Percentiles rank a stretch among this genome's conserved stretches.
Conservation (phyloP, 441 rosid species). For the Syzygium syzygioides region DNA sequence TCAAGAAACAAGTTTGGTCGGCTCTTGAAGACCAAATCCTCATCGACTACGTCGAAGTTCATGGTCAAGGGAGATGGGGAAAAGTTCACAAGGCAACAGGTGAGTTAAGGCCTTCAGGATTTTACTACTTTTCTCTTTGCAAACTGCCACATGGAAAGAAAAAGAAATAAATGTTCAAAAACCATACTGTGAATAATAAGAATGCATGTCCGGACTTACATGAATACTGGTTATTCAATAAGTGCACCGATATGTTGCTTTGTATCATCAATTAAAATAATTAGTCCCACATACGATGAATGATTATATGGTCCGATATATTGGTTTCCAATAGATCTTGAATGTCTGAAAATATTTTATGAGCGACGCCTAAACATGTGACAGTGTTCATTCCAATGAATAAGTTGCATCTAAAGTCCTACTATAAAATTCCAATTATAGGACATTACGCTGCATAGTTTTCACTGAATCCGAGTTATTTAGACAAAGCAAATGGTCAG, state of each 20-base stretch:
- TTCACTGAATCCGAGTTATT: background rate
- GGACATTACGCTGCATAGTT: background rate
- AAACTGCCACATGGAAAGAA: background rate
- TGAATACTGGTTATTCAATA: background rate
- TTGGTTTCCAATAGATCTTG: background rate
- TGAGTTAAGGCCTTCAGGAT: background rate
- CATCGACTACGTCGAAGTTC: background rate
- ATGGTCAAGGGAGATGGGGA: slow-evolving; percentile 1
- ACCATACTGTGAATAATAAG: background rate
- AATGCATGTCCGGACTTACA: background rate
- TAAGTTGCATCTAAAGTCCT: background rate
- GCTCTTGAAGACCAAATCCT: slow-evolving; percentile 2
- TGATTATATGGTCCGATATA: background rate
- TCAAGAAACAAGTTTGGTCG: slow-evolving; percentile 3
- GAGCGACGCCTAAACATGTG: background rate
- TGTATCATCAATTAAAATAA: background rate
- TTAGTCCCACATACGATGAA: background rate
- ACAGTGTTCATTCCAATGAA: background rate
- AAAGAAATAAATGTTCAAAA: background rate
- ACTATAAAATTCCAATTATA: background rate
- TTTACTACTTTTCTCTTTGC: background rate
- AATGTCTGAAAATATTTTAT: background rate
- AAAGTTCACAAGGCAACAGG: background rate
- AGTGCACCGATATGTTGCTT: background rate
- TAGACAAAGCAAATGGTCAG: background rate